Conservation (phyloP, 1,284 basidiomycete species). For the Cutaneotrichosporon sp. region DNA sequence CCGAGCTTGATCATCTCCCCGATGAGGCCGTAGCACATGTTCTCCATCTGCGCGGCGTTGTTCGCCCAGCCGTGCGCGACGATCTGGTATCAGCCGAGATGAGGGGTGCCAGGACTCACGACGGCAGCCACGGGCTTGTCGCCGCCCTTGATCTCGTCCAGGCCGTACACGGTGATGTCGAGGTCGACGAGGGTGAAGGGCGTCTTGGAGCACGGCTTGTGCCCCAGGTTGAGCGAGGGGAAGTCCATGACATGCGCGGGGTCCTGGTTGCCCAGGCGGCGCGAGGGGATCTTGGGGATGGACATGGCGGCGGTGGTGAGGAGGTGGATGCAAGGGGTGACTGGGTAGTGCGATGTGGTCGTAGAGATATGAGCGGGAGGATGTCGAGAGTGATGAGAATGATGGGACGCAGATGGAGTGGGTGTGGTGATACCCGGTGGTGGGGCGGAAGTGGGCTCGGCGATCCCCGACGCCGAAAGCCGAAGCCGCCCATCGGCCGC, state of each 20-base stretch:
- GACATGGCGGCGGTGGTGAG: not conserved
- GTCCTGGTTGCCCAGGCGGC: slow-evolving; percentile 21
- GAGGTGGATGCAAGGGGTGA: not conserved
- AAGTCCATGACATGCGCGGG: slow-evolving; percentile 32
- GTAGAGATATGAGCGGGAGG: no score
- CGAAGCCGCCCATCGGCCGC: not conserved
- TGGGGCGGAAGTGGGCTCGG: not conserved
- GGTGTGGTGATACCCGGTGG: not conserved
- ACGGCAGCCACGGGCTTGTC: slow-evolving; percentile 35
- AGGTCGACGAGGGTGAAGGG: slow-evolving; percentile 38
- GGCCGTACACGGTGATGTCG: slow-evolving; percentile 39
- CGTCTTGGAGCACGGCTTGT: slow-evolving; percentile 20
- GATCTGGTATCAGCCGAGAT: slow-evolving; percentile 13
- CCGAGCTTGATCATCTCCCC: slow-evolving; percentile 29
- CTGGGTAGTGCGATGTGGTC: no score
- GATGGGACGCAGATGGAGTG: no score
- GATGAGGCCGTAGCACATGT: slow-evolving; percentile 42
- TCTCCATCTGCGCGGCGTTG: slow-evolving; percentile 32
- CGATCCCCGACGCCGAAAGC: not conserved
- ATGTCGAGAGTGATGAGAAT: no score
- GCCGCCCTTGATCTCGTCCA: slow-evolving; percentile 41
- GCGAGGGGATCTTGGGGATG: slow-evolving; percentile 22
- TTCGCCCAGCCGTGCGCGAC: slow-evolving; percentile 26
- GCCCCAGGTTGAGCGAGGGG: slow-evolving; percentile 33
- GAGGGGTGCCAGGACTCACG: slow-evolving; percentile 28